These are phyloP conservation scores for Lonicera japonica DNA, from an alignment of 129 eudicot species.

Conservation along the genomic window DNA sequence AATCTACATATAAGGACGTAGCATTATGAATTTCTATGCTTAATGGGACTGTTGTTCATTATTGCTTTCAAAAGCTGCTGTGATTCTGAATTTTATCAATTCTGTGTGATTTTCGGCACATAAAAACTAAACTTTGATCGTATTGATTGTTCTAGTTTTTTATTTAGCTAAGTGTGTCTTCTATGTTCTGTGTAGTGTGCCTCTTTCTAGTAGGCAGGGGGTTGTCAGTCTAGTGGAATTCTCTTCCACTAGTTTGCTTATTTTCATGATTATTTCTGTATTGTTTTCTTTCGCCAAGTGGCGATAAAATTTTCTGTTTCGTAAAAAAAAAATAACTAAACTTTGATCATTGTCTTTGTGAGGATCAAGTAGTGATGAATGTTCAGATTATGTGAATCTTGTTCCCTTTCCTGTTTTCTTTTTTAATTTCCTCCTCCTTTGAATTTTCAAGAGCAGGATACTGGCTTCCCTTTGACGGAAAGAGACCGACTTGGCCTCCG, in stretches of 20 bases:
- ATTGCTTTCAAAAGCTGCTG: not conserved
- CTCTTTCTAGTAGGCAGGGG: too few relatives aligned
- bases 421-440: not conserved
- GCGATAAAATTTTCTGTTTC: too few relatives aligned
- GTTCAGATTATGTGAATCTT: not conserved
- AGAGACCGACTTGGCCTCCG: conserved; percentile 98
- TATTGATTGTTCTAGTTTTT: too few relatives aligned
- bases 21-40: not conserved
- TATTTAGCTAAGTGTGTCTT: too few relatives aligned
- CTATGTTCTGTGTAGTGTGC: too few relatives aligned
- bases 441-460: conserved; percentile 58
- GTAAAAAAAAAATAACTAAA: conserved; percentile 10
- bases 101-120: not conserved
- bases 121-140: conserved; percentile 6
- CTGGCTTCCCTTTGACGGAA: conserved; percentile 95
- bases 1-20: not conserved
- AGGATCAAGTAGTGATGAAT: conserved; percentile 2
- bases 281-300: too few relatives aligned
- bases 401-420: not conserved
- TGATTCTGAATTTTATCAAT: not conserved
- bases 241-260: too few relatives aligned
- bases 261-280: too few relatives aligned
- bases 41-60: not conserved
- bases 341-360: conserved; percentile 1
- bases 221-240: too few relatives aligned